Evolutionary conservation across 805 yeast species (phyloP), one percentile per base, ranked within the genome.

Genomic region (Pichia cabralensis): DNA sequence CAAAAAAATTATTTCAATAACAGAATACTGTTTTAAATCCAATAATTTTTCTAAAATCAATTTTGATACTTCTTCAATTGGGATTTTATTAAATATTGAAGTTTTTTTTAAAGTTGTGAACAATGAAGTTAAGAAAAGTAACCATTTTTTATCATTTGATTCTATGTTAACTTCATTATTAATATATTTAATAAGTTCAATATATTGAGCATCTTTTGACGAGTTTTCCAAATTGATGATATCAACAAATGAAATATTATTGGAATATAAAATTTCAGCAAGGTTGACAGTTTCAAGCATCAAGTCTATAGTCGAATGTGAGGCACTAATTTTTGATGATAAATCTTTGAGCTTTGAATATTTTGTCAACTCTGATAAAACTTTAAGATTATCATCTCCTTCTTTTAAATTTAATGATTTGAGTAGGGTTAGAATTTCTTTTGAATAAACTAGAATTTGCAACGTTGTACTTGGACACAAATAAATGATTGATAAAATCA

Each of bases 101-200:
- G 60, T 49, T 23, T 47, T 49, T 21, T 41, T 43, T 22, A 46
- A 40, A 10, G 53, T 42, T 44, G 55, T 45, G 33, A 53, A 54
- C 6, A 51, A 43, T 2, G 61, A 56, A n/a, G 42, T 43, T 13
- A 57, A 28, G 5, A 54, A 29, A 8, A 40, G 24, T 8, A 38
- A 28, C 60, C 59, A 56, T 19, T 46, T 41, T 19, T 42, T 47
- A 1, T 40, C 9, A 20, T 34, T 44, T 9, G 35, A 35, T 5
- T 46, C 47, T 24, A 33, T 37, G 1, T 34, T 22, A 6, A 49
- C 33, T 33, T 56, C 60, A 28, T 43, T 44, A n/a, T 39, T 41
- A 11, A 58, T 44, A 31, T 46, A 54, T 28, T 44, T 50, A 10
- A 41, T 32, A 19, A 56, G 36, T 36, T 55, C 50, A 7, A 21